Evolutionary conservation across 768 basidiomycete genomes (phyloP), one percentile per base, ranked within the genome.

Genomic region (Tricholoma terreum): DNA sequence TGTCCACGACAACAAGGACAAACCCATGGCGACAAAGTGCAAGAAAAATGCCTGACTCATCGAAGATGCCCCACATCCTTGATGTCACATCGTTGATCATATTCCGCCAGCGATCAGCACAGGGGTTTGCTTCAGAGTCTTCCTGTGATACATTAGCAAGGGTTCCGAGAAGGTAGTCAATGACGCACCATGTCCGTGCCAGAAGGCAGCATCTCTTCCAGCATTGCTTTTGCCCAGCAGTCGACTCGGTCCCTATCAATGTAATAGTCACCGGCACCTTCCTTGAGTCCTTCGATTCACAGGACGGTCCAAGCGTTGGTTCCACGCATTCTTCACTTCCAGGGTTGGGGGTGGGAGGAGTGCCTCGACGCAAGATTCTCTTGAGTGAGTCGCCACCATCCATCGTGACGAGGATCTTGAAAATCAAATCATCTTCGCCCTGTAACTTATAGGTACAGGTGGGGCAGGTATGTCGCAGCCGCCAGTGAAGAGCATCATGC

Each of bases 1-100:
- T 65, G 30, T 65, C 62, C 0, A 19, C 43, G 0, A 61, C 36
- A 2, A 63, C 27, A 9, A 69, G 50, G 3, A 66, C 61, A 42
- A 66, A 64, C 1, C 69, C 63, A 43, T 72, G 71, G 1, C 65
- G 58, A 52, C 71, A 73, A 0, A 66, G 49, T 1, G 57, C 52
- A 0, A 71, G 38, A 51, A 71, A 73, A 11, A 68, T 52, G 2
- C 70, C 68, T 0, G 68, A 65, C 56, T 70, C 68, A n/a, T 69
- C 66, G 50, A 69, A 71, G 0, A 69, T 57, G 0, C 62, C 63
- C 64, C 63, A 69, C 64, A 67, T 68, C 19, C 55, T 57, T 11
- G 61, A 48, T 0, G 45, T 59, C 1, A 62, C 15, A 10, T 61
- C 61, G 12, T 56, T n/a, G n/a, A n/a, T n/a, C n/a, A 64, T 61